Evolutionary conservation across 768 basidiomycete genomes (phyloP), one percentile per base, ranked within the genome.

Genomic region (Steccherinum ochraceum): DNA sequence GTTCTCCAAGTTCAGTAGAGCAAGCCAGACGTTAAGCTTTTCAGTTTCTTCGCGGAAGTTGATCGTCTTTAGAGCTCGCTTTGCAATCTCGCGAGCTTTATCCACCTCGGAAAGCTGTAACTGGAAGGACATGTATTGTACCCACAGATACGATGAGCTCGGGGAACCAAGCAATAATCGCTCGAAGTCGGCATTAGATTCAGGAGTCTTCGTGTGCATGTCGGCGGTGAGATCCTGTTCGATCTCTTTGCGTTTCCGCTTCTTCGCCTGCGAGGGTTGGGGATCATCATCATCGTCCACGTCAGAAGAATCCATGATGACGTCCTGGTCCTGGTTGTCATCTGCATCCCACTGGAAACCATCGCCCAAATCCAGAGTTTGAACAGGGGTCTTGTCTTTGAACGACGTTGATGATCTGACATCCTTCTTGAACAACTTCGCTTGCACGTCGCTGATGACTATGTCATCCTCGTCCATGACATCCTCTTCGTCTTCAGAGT

Each of bases 91-190:
- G 41, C 93, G 80, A 12, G 95, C 96, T 67, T 94, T 96, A 60
- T 93, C 94, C 50, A 96, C 73, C 69, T 99, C 95, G 24, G 94
- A 91, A n/a, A 99, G 79, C 58, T 93, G 93, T 11, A 98, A 74
- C 61, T 94, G 92, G 80, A 97, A 95, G 7, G 96, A 95, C 93
- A 99, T 98, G 67, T 93, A 99, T 66, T 97, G 94, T 52, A 99
- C 85, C 96, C 96, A 99, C 26, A 98, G 77, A 69, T 88, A 96
- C 0, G 96, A 98, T 5, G 94, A 98, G 64, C 96, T 93, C 1
- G 96, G 95, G 0, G 95, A 93, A 24, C 91, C 90, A 35, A 98
- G 76, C 43, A 99, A 78, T 27, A 90, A 70, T 12, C 96, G 82
- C 67, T 99, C 96, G 59, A 97, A 99, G 65, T 99, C 95, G 25